Evolutionary conservation across 2,329 filamentous ascomycete genomes (phyloP).

Genomic region (Diatrype stigma): DNA sequence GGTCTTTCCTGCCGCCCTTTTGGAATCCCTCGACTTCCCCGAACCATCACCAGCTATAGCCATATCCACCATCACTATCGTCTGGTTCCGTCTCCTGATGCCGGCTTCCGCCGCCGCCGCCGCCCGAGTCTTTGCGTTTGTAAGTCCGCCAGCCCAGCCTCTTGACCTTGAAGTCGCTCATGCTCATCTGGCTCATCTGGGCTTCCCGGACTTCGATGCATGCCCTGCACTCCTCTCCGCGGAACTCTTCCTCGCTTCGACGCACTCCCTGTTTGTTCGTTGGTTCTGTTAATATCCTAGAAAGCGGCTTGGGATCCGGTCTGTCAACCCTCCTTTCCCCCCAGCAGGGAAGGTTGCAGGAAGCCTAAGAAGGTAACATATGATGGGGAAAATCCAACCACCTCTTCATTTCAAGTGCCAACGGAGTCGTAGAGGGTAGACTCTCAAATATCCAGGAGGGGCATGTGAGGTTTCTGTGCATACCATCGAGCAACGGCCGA

Average conservation of each 20-base stretch:
- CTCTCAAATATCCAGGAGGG: too few species aligned
- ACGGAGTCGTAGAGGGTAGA: too few species aligned
- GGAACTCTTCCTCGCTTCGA: constrained; percentile 11
- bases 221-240: constrained; percentile 12
- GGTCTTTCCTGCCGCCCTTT: too few species aligned
- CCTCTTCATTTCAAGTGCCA: too few species aligned
- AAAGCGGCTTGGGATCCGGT: too few species aligned
- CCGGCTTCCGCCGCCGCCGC: background rate
- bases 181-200: constrained; percentile 9
- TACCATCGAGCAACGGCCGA: constrained; percentile 10
- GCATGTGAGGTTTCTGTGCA: background rate
- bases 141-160: constrained; percentile 8
- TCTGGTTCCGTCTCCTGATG: background rate
- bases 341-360: too few species aligned
- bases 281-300: too few species aligned
- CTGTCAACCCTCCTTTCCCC: too few species aligned
- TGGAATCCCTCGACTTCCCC: too few species aligned
- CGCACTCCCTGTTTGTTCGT: constrained; percentile 3
- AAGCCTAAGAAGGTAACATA: too few species aligned
- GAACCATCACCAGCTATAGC: background rate
- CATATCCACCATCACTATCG: constrained; percentile 3
- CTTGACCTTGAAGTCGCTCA: constrained; percentile 10
- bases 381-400: too few species aligned
- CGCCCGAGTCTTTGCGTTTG: background rate
- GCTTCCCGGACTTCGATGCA: constrained; percentile 8